Conservation (phyloP, 192 early-diverging fungal species). For the Coemansia sp. region DNA sequence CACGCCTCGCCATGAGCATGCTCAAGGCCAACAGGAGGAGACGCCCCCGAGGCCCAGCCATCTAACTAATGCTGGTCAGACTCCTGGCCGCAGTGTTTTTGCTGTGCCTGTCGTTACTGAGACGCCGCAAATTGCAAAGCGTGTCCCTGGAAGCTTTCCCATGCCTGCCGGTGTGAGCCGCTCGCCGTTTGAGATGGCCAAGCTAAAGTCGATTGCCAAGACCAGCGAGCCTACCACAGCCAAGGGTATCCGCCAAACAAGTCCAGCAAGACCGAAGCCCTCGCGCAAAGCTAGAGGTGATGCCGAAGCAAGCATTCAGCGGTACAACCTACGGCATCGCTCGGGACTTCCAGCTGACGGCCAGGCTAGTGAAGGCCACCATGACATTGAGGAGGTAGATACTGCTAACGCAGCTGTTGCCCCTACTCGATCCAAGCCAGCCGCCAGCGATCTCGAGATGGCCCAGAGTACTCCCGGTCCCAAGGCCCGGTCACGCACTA, state of each 20-base stretch:
- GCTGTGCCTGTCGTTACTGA: slow-evolving; percentile 6
- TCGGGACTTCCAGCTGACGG: neutral
- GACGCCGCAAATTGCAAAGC: slow-evolving; percentile 7
- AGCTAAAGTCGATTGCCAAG: neutral
- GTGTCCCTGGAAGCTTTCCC: slow-evolving; percentile 23
- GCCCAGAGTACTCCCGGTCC: neutral
- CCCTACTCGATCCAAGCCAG: neutral
- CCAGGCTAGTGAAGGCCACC: neutral
- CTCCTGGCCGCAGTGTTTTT: slow-evolving; percentile 13
- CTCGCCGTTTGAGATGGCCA: slow-evolving; percentile 33
- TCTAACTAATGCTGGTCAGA: slow-evolving; percentile 19
- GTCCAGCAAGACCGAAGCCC: slow-evolving; percentile 7
- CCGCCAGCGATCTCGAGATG: neutral
- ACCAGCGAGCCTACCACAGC: neutral
- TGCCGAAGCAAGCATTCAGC: slow-evolving; percentile 11
- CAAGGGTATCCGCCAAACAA: neutral
- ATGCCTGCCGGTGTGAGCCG: slow-evolving; percentile 5
- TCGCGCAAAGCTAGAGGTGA: neutral
- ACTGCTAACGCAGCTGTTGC: neutral
- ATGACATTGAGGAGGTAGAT: neutral
- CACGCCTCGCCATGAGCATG: slow-evolving; percentile 23
- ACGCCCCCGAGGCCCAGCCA: neutral
- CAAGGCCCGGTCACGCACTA: neutral
- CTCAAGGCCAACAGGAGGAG: neutral
- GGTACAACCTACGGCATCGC: slow-evolving; percentile 41